phyloP scores from a whole-genome alignment of 164 flowering plant genomes.

The Aristolochia fimbriata region DNA sequence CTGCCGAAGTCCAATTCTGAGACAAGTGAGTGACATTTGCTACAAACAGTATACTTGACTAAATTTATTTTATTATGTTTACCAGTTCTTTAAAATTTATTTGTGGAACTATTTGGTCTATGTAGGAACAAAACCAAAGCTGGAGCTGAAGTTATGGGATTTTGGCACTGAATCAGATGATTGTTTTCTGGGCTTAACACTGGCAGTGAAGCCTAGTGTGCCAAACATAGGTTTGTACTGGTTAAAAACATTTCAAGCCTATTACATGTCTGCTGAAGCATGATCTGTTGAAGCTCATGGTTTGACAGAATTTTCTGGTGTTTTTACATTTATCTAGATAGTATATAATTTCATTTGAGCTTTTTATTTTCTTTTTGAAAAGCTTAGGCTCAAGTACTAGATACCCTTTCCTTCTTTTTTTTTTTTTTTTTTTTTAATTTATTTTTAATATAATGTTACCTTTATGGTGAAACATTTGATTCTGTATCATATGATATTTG shows the following conservation, averaged over 20 bases:
- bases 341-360: too few relatives aligned
- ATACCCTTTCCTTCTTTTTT: too few relatives aligned
- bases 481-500: too few relatives aligned
- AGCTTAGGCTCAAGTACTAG: too few relatives aligned
- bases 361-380: too few relatives aligned
- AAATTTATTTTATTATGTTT: background rate
- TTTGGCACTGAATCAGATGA: conserved; percentile 61
- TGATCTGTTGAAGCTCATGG: background rate
- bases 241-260: background rate
- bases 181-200: conserved; percentile 76
- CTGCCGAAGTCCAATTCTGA: conserved; percentile 25
- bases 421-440: too few relatives aligned
- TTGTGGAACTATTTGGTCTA: background rate
- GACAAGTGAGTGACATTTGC: conserved; percentile 22
- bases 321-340: too few relatives aligned
- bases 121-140: conserved; percentile 58
- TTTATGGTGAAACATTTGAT: too few relatives aligned
- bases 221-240: conserved; percentile 38
- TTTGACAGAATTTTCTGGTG: background rate
- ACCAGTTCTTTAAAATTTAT: background rate
- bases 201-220: conserved; percentile 73
- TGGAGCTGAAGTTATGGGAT: conserved; percentile 78
- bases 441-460: too few relatives aligned
- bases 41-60: background rate
- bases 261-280: background rate